Evolutionary conservation across 1,139 yeast species (phyloP), one percentile per base, ranked within the genome.

Genomic region (Yarrowia galli): DNA sequence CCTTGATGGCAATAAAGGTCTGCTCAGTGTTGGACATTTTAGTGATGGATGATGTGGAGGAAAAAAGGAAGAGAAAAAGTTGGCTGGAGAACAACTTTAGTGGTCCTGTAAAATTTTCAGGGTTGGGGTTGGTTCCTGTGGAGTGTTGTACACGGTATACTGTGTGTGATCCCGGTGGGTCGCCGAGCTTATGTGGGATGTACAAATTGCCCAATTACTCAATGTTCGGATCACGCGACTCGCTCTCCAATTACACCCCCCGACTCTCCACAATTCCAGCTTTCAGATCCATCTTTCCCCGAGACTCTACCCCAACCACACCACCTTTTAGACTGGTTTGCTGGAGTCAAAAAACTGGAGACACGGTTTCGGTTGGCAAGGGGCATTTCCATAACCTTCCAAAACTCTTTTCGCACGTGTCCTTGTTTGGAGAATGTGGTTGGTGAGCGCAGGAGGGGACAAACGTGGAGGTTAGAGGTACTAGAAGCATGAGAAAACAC

Each of bases 1-100:
- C 68, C 68, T 65, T 65, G 56, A 65, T 65, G 56, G 68, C 68
- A 65, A 65, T 65, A 56, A 65, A 65, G 68, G 68, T 65, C 63
- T 58, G 63, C 56, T 65, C 68, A 36, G 54, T 46, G 64, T 65
- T 54, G 20, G 68, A 65, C 68, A 65, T 65, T 65, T 53, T 65
- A 35, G 64, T 54, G 32, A 28, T 28, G 64, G 49, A 32, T 58
- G 51, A 43, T 58, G 64, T n/a, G 63, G 63, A 40, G n/a, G 46
- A 38, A 23, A 42, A 56, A 42, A 42, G 20, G 38, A 32, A 42
- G 40, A 28, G 64, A 28, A 43, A 56, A 22, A 40, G 48, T 12
- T 3, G 48, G 13, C 2, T 12, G 6, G 4, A 2, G 9, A 28
- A 28, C 48, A 58, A 43, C 40, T 43, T 56, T 58, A 58, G 42